Evolutionary conservation across 1,139 yeast genomes (phyloP).

Genomic region (Yamadazyma spencermartinsiae): DNA sequence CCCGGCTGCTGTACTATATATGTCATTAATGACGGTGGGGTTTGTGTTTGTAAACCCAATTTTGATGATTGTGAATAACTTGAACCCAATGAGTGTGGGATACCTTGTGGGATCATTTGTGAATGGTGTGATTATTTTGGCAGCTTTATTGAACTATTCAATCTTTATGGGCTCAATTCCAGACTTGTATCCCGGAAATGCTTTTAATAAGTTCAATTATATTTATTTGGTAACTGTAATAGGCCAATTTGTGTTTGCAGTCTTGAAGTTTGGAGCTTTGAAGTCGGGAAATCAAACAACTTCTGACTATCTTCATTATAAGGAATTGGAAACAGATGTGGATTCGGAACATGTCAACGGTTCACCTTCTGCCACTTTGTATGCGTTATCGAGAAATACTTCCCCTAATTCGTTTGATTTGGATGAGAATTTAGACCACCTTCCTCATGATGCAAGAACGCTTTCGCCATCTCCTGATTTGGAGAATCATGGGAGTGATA

Average conservation of each 20-base stretch:
- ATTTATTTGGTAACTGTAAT: conserved; percentile 55
- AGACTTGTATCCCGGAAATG: conserved; percentile 70
- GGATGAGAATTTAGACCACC: conserved; percentile 3
- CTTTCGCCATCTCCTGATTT: conserved; percentile 4
- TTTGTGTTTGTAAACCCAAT: conserved; percentile 69
- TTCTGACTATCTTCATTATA: conserved; percentile 15
- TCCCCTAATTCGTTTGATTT: conserved; percentile 17
- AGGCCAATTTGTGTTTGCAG: conserved; percentile 56
- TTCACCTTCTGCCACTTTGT: conserved; percentile 43
- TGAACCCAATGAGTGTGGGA: conserved; percentile 46
- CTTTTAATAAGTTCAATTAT: conserved; percentile 66
- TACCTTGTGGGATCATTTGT: conserved; percentile 57
- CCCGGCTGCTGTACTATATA: conserved; percentile 59
- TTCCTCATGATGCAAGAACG: conserved; percentile 1
- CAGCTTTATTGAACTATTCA: conserved; percentile 59
- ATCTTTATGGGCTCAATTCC: conserved; percentile 64
- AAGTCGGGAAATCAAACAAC: conserved; percentile 1
- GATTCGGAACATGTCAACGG: conserved; percentile 25
- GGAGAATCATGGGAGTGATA: conserved; percentile 11
- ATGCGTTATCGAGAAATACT: conserved; percentile 26
- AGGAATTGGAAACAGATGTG: conserved; percentile 36
- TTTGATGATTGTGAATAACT: conserved; percentile 62
- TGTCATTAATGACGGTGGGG: conserved; percentile 44
- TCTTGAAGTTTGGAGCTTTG: conserved; percentile 21
- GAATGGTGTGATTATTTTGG: conserved; percentile 46